Percentiles rank a stretch among this genome's conserved stretches.
These are phyloP conservation scores for Trichoderma polysporum DNA, from an alignment of 2,329 filamentous ascomycete genomes.

Conservation along the genomic window DNA sequence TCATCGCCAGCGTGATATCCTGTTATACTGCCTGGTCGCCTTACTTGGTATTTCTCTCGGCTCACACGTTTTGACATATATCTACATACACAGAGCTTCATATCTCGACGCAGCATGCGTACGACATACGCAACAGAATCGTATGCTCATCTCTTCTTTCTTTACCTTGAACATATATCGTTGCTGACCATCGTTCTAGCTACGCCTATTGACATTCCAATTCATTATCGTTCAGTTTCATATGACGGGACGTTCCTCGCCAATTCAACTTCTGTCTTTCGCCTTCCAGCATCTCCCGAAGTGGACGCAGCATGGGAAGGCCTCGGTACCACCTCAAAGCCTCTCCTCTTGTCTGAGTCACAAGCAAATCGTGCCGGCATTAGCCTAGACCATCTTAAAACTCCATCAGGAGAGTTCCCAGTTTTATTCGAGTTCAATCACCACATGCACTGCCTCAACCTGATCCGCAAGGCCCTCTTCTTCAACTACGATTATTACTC, in stretches of 20 bases:
- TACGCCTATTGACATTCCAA: constrained; percentile 10
- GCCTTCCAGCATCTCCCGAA: neutral
- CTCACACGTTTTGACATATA: neutral
- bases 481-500: constrained; percentile 16
- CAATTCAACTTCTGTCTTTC: constrained; percentile 3
- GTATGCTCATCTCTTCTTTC: neutral
- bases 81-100: constrained; percentile 4
- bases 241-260: constrained; percentile 13
- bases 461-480: constrained; percentile 10
- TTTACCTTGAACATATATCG: neutral
- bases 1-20: neutral
- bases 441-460: constrained; percentile 15
- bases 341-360: neutral
- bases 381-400: constrained; percentile 3
- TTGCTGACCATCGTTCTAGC: neutral
- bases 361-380: constrained; percentile 4
- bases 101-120: constrained; percentile 8
- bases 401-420: neutral
- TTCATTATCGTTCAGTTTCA: constrained; percentile 5
- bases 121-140: constrained; percentile 10
- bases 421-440: constrained; percentile 16
- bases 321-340: constrained; percentile 6
- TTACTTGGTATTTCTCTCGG: neutral
- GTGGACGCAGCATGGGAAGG: constrained; percentile 17
- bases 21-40: neutral